These are phyloP conservation scores for Comarum palustre DNA, from an alignment of 306 rosid genomes.

Conservation along the genomic window DNA sequence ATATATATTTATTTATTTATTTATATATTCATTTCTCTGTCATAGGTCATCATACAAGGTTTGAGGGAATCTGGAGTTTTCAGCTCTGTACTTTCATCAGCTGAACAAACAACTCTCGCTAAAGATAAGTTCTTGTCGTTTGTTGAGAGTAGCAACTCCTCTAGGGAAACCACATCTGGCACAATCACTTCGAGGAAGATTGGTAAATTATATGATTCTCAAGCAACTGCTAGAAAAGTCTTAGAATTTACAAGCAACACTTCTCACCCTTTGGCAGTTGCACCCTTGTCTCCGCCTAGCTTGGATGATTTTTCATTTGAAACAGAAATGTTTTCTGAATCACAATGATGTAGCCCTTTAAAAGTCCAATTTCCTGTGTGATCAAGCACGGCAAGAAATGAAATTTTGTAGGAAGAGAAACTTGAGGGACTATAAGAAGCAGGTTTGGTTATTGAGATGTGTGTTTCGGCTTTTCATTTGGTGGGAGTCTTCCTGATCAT, in stretches of 20 bases:
- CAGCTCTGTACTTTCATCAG: slow-evolving; percentile 58
- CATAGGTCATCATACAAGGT: slow-evolving; percentile 74
- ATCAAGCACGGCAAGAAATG: slow-evolving; percentile 25
- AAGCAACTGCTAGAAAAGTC: slow-evolving; percentile 62
- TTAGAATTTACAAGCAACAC: slow-evolving; percentile 42
- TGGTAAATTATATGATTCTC: slow-evolving; percentile 45
- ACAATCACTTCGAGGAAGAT: slow-evolving; percentile 56
- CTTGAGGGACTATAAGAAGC: slow-evolving; percentile 37
- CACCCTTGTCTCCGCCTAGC: slow-evolving; percentile 79
- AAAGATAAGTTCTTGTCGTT: slow-evolving; percentile 66
- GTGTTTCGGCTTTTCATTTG: slow-evolving; percentile 31
- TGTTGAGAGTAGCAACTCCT: slow-evolving; percentile 65
- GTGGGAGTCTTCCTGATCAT: slow-evolving; percentile 65
- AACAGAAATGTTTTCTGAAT: slow-evolving; percentile 16
- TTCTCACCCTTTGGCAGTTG: slow-evolving; percentile 53
- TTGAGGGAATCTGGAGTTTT: slow-evolving; percentile 78
- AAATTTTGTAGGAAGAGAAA: slow-evolving; percentile 22
- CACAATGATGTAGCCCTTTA: slow-evolving; percentile 25
- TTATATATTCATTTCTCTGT: slow-evolving; percentile 12
- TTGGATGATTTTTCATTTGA: slow-evolving; percentile 31
- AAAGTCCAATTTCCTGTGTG: slow-evolving; percentile 26
- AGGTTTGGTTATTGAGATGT: slow-evolving; percentile 32
- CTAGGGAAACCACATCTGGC: slow-evolving; percentile 44
- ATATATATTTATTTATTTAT: no score
- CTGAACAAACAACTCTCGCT: slow-evolving; percentile 46